phyloP scores from a whole-genome alignment of 2,329 filamentous ascomycete species.

The Cladosporium cucumerinum region DNA sequence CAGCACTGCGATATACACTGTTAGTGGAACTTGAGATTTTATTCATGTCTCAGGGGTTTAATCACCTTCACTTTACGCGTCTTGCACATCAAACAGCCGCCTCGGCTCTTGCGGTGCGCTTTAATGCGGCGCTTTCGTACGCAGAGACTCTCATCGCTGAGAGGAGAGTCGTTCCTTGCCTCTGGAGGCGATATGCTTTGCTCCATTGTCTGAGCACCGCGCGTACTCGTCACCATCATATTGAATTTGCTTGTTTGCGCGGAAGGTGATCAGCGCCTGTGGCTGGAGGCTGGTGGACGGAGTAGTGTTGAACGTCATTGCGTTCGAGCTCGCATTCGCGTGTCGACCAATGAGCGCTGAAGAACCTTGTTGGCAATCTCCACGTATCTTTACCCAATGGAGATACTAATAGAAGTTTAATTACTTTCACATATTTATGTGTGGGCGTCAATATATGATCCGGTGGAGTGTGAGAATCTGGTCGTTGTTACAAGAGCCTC shows the following conservation, averaged over 20 bases:
- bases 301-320: slow-evolving; percentile 73
- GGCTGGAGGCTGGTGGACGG: background rate
- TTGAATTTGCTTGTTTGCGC: background rate
- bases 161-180: background rate
- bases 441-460: no score
- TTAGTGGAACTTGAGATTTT: background rate
- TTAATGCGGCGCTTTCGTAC: slow-evolving; percentile 9
- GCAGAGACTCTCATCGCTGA: background rate
- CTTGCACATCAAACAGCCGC: slow-evolving; percentile 12
- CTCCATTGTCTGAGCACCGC: background rate
- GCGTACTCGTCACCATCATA: no score
- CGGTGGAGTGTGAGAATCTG: no score
- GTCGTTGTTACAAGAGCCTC: no score
- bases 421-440: background rate
- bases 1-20: background rate
- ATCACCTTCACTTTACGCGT: slow-evolving; percentile 7
- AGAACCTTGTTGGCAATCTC: background rate
- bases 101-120: slow-evolving; percentile 2
- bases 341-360: background rate
- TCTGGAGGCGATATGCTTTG: background rate
- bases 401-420: background rate
- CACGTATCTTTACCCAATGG: background rate
- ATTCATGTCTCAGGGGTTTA: background rate
- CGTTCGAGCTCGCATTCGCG: slow-evolving; percentile 63
- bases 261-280: background rate